Conservation (phyloP, 1,284 basidiomycete species). For the Phlebopus sp. region DNA sequence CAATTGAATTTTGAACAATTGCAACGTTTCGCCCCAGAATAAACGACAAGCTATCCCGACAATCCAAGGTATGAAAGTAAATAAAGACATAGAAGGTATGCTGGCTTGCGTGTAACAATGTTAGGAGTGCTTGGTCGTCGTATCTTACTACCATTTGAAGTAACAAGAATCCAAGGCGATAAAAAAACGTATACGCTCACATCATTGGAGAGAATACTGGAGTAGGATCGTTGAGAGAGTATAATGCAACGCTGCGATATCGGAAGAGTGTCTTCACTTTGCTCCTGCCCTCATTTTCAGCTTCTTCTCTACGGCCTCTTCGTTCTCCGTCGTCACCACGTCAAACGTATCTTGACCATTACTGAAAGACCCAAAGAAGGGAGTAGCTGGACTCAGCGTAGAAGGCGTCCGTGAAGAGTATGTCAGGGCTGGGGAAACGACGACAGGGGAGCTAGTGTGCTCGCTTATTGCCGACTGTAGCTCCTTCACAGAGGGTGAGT, state of each 20-base stretch:
- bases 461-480: slow-evolving; percentile 16
- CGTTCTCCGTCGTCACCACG: slow-evolving; percentile 19
- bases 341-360: slow-evolving; percentile 28
- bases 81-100: no score
- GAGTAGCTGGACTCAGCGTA: slow-evolving; percentile 60
- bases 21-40: no score
- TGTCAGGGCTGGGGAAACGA: slow-evolving; percentile 58
- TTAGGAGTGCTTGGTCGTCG: not conserved
- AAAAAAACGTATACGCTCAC: slow-evolving; percentile 1
- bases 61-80: no score
- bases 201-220: slow-evolving; percentile 1
- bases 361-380: slow-evolving; percentile 45
- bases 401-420: slow-evolving; percentile 57
- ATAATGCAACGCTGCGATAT: not conserved
- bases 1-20: no score
- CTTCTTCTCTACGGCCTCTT: slow-evolving; percentile 25
- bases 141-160: not conserved
- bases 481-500: slow-evolving; percentile 12
- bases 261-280: slow-evolving; percentile 16
- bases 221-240: not conserved
- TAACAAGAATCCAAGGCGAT: not conserved
- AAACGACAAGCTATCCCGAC: no score
- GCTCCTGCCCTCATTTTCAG: slow-evolving; percentile 18
- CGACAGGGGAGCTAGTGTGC: slow-evolving; percentile 38
- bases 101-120: not conserved